Evolutionary conservation across 257 asterid species (phyloP).

Genomic region (Nicotiana knightiana): DNA sequence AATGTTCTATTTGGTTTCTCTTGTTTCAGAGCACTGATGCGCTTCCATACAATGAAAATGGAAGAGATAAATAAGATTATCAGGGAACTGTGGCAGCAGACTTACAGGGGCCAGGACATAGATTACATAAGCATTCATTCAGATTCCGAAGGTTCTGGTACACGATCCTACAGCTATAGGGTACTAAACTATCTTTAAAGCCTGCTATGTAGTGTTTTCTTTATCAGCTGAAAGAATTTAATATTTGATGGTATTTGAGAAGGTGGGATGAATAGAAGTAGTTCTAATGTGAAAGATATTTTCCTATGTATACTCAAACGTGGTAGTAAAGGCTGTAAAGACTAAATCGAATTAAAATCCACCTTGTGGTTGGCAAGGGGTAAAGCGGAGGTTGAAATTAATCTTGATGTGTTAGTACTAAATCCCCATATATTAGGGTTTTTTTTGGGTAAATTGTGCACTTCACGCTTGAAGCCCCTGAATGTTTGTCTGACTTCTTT

Average conservation of each 20-base stretch:
- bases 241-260: neutral
- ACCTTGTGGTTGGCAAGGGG: neutral
- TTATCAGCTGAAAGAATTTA: neutral
- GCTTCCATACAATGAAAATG: conserved; percentile 98
- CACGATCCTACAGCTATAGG: conserved; percentile 96
- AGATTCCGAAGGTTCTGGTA: conserved; percentile 91
- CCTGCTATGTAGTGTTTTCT: neutral
- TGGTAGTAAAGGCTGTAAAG: neutral
- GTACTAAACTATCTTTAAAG: conserved; percentile 25
- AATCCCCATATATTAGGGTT: neutral
- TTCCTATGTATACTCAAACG: neutral
- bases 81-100: conserved; percentile 98
- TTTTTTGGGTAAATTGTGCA: neutral
- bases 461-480: neutral
- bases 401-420: neutral
- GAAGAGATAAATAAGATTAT: conserved; percentile 97
- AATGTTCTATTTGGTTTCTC: conserved; percentile 17
- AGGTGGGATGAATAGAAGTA: neutral
- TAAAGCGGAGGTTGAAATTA: neutral
- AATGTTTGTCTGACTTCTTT: neutral
- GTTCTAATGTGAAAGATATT: neutral
- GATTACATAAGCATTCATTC: conserved; percentile 95
- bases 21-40: conserved; percentile 83
- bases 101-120: conserved; percentile 99
- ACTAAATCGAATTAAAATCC: neutral